phyloP scores from a whole-genome alignment of 2,329 filamentous ascomycete genomes.

The Leptographium flavum region DNA sequence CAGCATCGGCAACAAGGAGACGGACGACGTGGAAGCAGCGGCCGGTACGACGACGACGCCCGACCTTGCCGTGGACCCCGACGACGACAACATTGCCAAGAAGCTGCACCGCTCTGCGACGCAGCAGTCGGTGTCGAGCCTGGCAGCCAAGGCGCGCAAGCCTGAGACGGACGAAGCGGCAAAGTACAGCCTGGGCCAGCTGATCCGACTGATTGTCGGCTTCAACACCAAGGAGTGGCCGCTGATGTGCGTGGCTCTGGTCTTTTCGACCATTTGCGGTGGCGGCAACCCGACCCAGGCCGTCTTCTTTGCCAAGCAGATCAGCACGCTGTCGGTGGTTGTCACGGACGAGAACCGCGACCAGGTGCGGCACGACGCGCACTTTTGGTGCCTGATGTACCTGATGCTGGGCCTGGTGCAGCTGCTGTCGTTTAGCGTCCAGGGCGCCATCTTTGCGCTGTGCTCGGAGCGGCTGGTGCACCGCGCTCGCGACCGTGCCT shows the following conservation, averaged over 20 bases:
- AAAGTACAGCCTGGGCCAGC: conserved; percentile 54
- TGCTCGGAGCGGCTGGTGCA: conserved; percentile 80
- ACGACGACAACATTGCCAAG: conserved; percentile 45
- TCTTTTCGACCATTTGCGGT: conserved; percentile 65
- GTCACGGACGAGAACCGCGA: conserved; percentile 29
- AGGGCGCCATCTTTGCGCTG: conserved; percentile 65
- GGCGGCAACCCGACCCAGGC: conserved; percentile 50
- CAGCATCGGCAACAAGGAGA: conserved; percentile 8
- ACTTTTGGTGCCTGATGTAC: conserved; percentile 86
- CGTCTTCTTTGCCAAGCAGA: conserved; percentile 81
- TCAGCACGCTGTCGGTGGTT: conserved; percentile 36
- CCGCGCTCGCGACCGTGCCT: conserved; percentile 67
- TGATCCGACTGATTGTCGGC: conserved; percentile 64
- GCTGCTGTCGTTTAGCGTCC: conserved; percentile 51
- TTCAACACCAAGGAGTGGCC: conserved; percentile 66
- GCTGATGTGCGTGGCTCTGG: conserved; percentile 57
- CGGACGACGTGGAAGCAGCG: conserved; percentile 7
- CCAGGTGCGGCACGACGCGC: conserved; percentile 52
- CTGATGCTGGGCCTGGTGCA: conserved; percentile 67
- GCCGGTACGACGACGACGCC: neutral
- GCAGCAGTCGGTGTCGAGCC: conserved; percentile 51
- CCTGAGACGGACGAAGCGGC: conserved; percentile 19
- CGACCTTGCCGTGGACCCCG: conserved; percentile 38
- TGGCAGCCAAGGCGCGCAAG: conserved; percentile 34
- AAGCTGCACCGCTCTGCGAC: conserved; percentile 42